phyloP scores from a whole-genome alignment of 495 filamentous ascomycete species.

The Podospora didyma region DNA sequence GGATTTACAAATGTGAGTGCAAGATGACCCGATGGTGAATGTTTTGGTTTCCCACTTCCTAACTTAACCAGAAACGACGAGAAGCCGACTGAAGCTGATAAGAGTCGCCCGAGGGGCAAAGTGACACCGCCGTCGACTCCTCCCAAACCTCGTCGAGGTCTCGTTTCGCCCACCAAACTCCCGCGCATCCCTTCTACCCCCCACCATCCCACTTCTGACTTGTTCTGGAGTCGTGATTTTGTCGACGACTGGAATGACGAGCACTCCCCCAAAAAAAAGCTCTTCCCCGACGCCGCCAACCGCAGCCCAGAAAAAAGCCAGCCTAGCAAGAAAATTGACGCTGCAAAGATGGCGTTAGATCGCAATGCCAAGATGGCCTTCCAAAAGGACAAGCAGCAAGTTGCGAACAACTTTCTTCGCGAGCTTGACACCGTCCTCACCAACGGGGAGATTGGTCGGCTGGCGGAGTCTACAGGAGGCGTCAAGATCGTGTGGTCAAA shows the following conservation, averaged over 20 bases:
- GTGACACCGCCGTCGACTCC: conserved; percentile 24
- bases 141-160: conserved; percentile 21
- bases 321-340: conserved; percentile 20
- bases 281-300: conserved; percentile 24
- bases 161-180: conserved; percentile 36
- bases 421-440: conserved; percentile 70
- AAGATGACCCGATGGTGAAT: background rate
- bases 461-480: conserved; percentile 67
- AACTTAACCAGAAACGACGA: too few relatives aligned
- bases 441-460: conserved; percentile 52
- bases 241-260: conserved; percentile 81
- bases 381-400: conserved; percentile 55
- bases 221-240: conserved; percentile 74
- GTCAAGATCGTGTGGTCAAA: conserved; percentile 79
- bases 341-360: background rate
- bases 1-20: conserved; percentile 18
- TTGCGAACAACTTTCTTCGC: conserved; percentile 65
- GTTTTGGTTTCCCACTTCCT: background rate
- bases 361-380: conserved; percentile 60
- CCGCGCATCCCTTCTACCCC: conserved; percentile 34
- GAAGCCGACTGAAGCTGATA: too few relatives aligned
- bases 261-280: conserved; percentile 64
- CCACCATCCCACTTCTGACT: conserved; percentile 65
- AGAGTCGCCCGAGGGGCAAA: too few relatives aligned
- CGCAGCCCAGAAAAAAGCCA: conserved; percentile 54